Base-by-base conservation (phyloP, 1,139 yeast genomes). In the Kodamaea suecica region DNA sequence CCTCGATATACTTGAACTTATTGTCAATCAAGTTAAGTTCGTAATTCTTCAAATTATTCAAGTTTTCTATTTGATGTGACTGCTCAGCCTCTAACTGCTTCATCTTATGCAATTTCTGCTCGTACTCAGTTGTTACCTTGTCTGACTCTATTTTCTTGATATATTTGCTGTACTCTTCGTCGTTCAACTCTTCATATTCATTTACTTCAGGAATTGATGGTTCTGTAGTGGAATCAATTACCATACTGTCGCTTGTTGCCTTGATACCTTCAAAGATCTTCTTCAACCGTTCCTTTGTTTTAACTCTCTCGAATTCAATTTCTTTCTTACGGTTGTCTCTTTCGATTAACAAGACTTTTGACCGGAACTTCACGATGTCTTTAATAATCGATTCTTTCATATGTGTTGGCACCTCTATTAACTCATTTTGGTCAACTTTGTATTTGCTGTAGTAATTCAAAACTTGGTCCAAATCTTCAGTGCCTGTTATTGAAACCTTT, bases 341-440 rank as follows among this genome's bases (percentile, higher is more conserved):
- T 44, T 83, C 90, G 23, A 76, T 61, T 24, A 70, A 70, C 36
- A 80, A 55, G 21, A 81, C 84, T 35, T 71, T 72, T 8, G 83
- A 67, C 47, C 92, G 61, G 51, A 83, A 83, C 43, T 72, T 75
- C 33, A 79, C 64, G 37, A 83, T 76, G 42, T 79, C 83, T 39
- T 70, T 70, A 29, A 72, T 73, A 23, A 82, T 73, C 23, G 64
- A 67, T n/a, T 78, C 81, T 31, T 77, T 59, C 61, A 77, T 64
- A 28, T 74, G 73, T 23, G 63, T 60, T 2, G 90, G 88, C 5
- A 83, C 73, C 48, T 80, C 90, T 11, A 73, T 63, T 39, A 83
- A 55, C 43, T 82, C 87, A 39, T 64, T 63, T 14, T 72, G 63
- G 50, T 83, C 86, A 15, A 83, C 76, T 36, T 70, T 66, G 49